Evolutionary conservation across 2,329 filamentous ascomycete genomes (phyloP).

Genomic region (Epichloe sp.): DNA sequence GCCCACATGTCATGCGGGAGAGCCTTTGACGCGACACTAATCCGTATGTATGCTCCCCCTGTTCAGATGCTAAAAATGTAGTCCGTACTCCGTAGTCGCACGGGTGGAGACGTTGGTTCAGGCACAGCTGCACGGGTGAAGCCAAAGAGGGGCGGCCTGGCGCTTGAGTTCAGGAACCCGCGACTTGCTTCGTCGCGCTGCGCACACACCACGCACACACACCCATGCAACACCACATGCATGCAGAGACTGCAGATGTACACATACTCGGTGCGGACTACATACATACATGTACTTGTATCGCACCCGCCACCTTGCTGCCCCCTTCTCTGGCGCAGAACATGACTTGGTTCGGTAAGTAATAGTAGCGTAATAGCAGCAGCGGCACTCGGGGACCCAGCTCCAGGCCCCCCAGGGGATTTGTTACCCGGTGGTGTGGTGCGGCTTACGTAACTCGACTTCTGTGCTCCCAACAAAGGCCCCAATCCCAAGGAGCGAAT

Average conservation of each 20-base stretch:
- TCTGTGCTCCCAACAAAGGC: not conserved
- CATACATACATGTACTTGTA: no score
- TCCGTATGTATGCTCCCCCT: not conserved
- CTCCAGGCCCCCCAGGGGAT: not conserved
- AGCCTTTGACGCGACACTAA: not conserved
- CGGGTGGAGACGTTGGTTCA: constrained; percentile 1
- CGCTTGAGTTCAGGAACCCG: constrained; percentile 2
- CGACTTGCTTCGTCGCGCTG: not conserved
- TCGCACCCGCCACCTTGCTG: not conserved
- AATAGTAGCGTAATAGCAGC: no score
- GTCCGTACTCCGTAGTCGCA: not conserved
- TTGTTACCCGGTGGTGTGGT: not conserved
- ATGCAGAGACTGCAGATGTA: no score
- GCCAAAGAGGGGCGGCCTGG: no score
- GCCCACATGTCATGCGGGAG: not conserved
- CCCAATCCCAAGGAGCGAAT: not conserved
- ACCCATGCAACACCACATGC: no score
- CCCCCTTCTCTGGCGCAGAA: no score
- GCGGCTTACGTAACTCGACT: not conserved
- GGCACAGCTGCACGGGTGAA: not conserved
- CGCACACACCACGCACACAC: not conserved
- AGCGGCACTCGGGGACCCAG: no score
- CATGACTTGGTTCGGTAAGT: no score
- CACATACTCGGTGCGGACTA: no score
- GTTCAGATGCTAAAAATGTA: constrained; percentile 3